phyloP scores from a whole-genome alignment of 169 alveolate genomes.

The Cryptosporidium sp. region DNA sequence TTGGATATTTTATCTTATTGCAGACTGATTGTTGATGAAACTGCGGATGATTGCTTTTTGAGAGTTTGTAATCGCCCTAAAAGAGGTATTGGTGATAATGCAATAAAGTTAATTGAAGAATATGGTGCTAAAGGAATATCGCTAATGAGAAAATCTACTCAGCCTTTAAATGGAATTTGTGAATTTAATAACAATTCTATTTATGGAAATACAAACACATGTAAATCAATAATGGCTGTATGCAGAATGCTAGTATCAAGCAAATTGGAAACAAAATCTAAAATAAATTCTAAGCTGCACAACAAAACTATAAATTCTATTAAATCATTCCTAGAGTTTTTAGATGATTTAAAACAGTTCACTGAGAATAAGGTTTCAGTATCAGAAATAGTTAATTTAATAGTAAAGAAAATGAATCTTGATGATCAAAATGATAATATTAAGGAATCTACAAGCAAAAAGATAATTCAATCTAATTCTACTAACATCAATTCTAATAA shows the following conservation, averaged over 20 bases:
- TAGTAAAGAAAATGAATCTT: neutral
- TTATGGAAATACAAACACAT: neutral
- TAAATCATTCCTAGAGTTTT: neutral
- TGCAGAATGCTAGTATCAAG: slow-evolving; percentile 13
- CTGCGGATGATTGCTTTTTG: slow-evolving; percentile 81
- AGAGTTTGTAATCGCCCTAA: slow-evolving; percentile 82
- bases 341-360: slow-evolving; percentile 36
- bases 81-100: slow-evolving; percentile 79
- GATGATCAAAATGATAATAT: slow-evolving; percentile 23
- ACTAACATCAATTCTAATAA: slow-evolving; percentile 27
- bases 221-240: slow-evolving; percentile 15
- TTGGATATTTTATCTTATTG: slow-evolving; percentile 80
- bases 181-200: neutral
- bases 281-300: neutral
- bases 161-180: slow-evolving; percentile 55
- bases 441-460: slow-evolving; percentile 1
- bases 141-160: slow-evolving; percentile 61
- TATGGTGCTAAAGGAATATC: slow-evolving; percentile 61
- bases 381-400: slow-evolving; percentile 14
- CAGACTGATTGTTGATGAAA: slow-evolving; percentile 80
- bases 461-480: neutral
- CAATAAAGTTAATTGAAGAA: slow-evolving; percentile 73
- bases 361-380: slow-evolving; percentile 20
- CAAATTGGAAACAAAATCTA: neutral
- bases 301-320: slow-evolving; percentile 9